phyloP scores from a whole-genome alignment of 1,139 yeast species.

The Protomyces inundatus region DNA sequence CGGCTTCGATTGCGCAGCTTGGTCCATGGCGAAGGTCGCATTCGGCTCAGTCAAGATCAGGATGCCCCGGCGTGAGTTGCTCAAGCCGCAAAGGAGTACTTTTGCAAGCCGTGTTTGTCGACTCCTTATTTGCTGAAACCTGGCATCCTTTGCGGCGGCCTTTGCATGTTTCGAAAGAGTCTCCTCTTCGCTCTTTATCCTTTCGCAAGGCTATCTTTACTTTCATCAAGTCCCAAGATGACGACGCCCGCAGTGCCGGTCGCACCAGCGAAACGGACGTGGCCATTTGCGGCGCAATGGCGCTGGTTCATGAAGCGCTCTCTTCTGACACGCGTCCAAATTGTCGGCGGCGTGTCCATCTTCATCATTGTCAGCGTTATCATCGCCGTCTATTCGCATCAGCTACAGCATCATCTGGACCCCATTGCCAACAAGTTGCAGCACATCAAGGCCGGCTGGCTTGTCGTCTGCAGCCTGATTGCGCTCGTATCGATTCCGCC shows the following conservation, averaged over 20 bases:
- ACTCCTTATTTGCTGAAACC: too few relatives aligned
- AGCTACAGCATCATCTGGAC: conserved; percentile 5
- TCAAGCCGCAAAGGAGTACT: neutral
- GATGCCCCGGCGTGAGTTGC: neutral
- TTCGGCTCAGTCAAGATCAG: neutral
- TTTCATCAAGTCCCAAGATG: neutral
- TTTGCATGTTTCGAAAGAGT: too few relatives aligned
- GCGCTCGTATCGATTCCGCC: conserved; percentile 28
- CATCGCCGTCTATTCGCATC: neutral
- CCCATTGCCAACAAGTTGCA: conserved; percentile 20
- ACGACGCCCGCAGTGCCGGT: neutral
- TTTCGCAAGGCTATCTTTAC: too few relatives aligned
- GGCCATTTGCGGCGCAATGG: neutral
- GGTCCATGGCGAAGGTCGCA: conserved; percentile 12
- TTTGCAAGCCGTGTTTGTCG: too few relatives aligned
- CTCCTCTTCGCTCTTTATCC: too few relatives aligned
- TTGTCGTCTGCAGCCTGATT: conserved; percentile 11
- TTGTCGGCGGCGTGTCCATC: neutral
- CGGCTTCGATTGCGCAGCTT: conserved; percentile 6
- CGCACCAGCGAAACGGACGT: neutral
- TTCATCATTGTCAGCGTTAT: neutral
- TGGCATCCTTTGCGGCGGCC: too few relatives aligned
- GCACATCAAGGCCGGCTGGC: conserved; percentile 12
- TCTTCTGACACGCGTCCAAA: neutral
- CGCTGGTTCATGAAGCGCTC: neutral